Percentiles rank a stretch among this genome's conserved stretches.
These are phyloP conservation scores for Chlamydomonas schloesseri DNA, from an alignment of 139 green algal species.

Conservation along the genomic window DNA sequence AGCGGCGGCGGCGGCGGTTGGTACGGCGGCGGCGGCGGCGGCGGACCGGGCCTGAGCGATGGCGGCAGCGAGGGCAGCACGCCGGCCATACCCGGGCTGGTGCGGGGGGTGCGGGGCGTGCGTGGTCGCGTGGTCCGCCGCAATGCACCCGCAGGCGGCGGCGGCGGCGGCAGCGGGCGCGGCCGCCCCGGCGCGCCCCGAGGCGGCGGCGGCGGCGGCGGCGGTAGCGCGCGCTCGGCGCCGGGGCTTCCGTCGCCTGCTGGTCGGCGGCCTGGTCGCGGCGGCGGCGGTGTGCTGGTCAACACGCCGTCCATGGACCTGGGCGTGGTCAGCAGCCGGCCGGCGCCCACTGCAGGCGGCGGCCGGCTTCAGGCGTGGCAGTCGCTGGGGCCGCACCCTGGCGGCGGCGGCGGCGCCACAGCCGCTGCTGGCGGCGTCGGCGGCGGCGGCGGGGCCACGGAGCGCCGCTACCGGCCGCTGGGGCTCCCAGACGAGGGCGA, in stretches of 20 bases:
- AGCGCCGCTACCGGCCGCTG: neutral
- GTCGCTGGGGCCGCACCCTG: too few relatives aligned
- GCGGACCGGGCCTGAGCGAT: constrained; percentile 2
- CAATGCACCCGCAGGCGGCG: neutral
- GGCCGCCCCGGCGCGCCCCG: neutral
- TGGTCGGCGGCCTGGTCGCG: neutral
- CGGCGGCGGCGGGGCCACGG: too few relatives aligned
- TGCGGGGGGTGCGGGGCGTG: too few relatives aligned
- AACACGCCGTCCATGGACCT: neutral
- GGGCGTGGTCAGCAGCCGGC: constrained; percentile 6
- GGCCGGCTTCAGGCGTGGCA: too few relatives aligned
- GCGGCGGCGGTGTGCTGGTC: neutral
- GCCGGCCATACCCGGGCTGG: neutral
- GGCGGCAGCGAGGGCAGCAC: constrained; percentile 43
- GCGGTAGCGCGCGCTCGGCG: neutral
- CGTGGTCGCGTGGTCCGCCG: neutral
- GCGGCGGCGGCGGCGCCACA: neutral
- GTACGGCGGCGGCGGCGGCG: constrained; percentile 2
- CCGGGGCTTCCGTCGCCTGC: too few relatives aligned
- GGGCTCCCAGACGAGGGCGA: neutral
- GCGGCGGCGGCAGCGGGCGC: neutral
- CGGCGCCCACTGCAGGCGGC: neutral
- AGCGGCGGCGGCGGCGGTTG: neutral
- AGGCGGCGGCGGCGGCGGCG: neutral
- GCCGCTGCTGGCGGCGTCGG: neutral